These are phyloP conservation scores for Vitis hybrid DNA, from an alignment of 177 flowering plant species.

Conservation along the genomic window DNA sequence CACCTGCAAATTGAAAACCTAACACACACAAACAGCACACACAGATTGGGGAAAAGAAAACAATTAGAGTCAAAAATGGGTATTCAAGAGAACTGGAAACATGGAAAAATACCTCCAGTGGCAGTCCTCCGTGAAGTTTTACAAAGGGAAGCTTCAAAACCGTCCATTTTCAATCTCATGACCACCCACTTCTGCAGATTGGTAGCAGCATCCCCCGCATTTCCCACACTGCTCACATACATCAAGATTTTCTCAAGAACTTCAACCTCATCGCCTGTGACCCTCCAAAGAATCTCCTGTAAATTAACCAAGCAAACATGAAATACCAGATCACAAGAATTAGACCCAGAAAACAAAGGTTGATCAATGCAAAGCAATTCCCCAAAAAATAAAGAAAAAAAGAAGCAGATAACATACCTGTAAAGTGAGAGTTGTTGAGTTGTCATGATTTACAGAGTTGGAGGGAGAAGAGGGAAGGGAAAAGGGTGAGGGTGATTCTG, in stretches of 20 bases:
- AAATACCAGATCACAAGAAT: background rate
- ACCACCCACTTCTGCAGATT: conserved; percentile 15
- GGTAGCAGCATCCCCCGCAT: background rate
- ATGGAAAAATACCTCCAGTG: background rate
- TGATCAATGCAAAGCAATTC: background rate
- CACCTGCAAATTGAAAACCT: conserved; percentile 18
- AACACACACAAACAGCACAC: background rate
- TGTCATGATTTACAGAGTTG: background rate
- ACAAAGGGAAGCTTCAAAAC: conserved; percentile 26
- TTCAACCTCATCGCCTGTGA: conserved; percentile 14
- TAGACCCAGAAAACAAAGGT: background rate
- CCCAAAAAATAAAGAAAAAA: background rate
- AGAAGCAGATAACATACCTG: background rate
- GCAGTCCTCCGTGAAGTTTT: conserved; percentile 18
- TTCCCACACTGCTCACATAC: background rate
- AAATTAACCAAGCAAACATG: background rate
- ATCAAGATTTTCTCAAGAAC: conserved; percentile 10
- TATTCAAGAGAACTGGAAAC: background rate
- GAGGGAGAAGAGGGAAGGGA: background rate
- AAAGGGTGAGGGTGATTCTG: conserved; percentile 2
- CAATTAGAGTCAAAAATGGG: background rate
- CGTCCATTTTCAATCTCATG: conserved; percentile 18
- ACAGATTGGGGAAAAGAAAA: background rate
- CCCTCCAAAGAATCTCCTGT: conserved; percentile 16
- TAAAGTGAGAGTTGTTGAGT: background rate